Conservation (phyloP, 2,329 filamentous ascomycete species). For the Geosmithia putterillii region DNA sequence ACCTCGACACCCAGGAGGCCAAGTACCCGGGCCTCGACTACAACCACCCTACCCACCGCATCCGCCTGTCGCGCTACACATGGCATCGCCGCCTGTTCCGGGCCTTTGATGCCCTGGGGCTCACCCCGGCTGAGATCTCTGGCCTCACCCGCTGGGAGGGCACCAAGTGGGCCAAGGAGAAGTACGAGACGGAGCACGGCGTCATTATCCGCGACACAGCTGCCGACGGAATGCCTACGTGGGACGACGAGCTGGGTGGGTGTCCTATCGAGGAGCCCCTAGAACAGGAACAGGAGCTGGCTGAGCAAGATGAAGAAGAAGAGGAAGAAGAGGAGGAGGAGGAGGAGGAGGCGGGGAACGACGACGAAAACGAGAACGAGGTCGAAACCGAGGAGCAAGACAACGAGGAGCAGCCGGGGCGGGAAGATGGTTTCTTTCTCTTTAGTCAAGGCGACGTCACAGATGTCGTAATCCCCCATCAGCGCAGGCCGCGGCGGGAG, state of each 20-base stretch:
- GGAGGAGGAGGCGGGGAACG: conserved; percentile 8
- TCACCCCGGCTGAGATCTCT: conserved; percentile 60
- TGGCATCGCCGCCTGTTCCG: conserved; percentile 69
- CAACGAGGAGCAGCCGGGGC: too few relatives aligned
- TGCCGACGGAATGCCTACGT: conserved; percentile 53
- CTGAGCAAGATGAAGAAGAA: conserved; percentile 5
- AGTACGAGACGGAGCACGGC: conserved; percentile 65
- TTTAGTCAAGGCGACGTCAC: too few relatives aligned
- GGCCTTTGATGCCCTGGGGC: conserved; percentile 56
- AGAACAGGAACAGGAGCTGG: not conserved
- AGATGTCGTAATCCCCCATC: too few relatives aligned
- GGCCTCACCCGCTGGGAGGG: conserved; percentile 72
- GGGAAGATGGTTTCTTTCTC: too few relatives aligned
- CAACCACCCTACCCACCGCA: conserved; percentile 57
- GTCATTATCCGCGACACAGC: conserved; percentile 60
- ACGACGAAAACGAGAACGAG: not conserved
- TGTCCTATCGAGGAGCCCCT: too few relatives aligned
- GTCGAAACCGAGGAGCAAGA: conserved; percentile 10
- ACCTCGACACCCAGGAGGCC: conserved; percentile 66
- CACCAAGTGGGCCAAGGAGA: conserved; percentile 70
- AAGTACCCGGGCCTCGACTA: conserved; percentile 78
- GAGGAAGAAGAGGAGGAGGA: conserved; percentile 10
- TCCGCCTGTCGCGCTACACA: conserved; percentile 63
- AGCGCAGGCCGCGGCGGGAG: too few relatives aligned
- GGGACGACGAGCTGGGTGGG: conserved; percentile 29